Evolutionary conservation across 768 basidiomycete species (phyloP).

Genomic region (Tulasnella sp.): DNA sequence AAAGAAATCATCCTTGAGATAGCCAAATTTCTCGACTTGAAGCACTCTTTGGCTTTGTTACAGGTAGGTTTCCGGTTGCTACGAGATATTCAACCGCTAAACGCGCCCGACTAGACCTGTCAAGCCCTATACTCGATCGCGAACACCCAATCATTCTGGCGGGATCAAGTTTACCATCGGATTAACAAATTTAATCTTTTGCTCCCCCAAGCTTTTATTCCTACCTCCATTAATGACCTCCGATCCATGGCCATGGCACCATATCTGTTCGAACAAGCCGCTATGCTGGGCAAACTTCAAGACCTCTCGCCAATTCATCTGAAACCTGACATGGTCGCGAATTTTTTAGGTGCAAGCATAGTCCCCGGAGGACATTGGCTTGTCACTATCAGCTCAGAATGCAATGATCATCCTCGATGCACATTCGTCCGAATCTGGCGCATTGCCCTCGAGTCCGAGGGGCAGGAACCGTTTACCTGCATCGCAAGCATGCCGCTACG

Average conservation of each 20-base stretch:
- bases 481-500: background rate
- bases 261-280: background rate
- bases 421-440: background rate
- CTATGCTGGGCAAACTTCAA: background rate
- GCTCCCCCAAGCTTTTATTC: background rate
- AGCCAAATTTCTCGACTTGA: background rate
- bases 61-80: background rate
- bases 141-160: background rate
- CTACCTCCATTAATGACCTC: background rate
- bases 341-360: background rate
- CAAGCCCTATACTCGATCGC: background rate
- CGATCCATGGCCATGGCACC: background rate
- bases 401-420: background rate
- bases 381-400: background rate
- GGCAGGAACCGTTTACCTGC: background rate
- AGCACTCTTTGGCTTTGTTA: background rate
- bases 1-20: background rate
- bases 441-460: background rate
- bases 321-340: background rate
- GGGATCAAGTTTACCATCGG: background rate
- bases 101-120: background rate
- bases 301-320: background rate
- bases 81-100: background rate
- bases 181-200: background rate
- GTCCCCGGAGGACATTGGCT: background rate